Percentiles rank a stretch among this genome's conserved stretches.
phyloP scores from a whole-genome alignment of 1,284 basidiomycete genomes.

The Dichomitus squalens region DNA sequence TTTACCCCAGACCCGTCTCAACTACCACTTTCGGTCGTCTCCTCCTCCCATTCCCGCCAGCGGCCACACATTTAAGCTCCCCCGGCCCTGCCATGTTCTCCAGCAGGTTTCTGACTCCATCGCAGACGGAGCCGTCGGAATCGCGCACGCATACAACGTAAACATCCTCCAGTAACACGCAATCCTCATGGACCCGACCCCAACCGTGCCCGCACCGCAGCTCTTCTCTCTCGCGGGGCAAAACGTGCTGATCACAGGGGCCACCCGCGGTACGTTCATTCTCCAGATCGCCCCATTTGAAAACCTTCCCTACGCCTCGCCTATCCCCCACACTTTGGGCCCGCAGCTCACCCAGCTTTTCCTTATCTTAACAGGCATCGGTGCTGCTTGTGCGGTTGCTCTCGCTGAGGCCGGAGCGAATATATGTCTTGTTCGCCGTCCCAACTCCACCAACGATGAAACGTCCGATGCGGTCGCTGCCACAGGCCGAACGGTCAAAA shows the following conservation, averaged over 20 bases:
- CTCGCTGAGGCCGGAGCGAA: slow-evolving; percentile 82
- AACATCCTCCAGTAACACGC: slow-evolving; percentile 1
- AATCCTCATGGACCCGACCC: slow-evolving; percentile 45
- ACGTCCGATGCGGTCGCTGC: slow-evolving; percentile 59
- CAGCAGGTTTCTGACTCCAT: slow-evolving; percentile 5
- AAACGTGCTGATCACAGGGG: slow-evolving; percentile 73
- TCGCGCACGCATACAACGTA: not conserved
- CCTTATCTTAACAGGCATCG: slow-evolving; percentile 57
- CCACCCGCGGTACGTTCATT: slow-evolving; percentile 41
- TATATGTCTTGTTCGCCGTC: slow-evolving; percentile 78
- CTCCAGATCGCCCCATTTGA: slow-evolving; percentile 20
- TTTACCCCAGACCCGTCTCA: slow-evolving; percentile 8
- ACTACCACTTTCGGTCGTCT: slow-evolving; percentile 14
- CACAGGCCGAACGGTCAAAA: slow-evolving; percentile 44
- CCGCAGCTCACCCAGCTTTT: slow-evolving; percentile 4
- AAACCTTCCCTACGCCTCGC: slow-evolving; percentile 1
- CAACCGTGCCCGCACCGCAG: slow-evolving; percentile 45
- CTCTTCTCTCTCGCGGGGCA: slow-evolving; percentile 65
- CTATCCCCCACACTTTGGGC: not conserved
- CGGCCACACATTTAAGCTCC: slow-evolving; percentile 11
- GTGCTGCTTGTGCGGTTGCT: slow-evolving; percentile 71
- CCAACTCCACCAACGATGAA: slow-evolving; percentile 50
- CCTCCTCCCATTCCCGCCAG: slow-evolving; percentile 2
- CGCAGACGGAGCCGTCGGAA: slow-evolving; percentile 11
- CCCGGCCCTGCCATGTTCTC: slow-evolving; percentile 7